Percentiles rank a stretch among this genome's conserved stretches.
Evolutionary conservation across 257 asterid species (phyloP).

Genomic region (Salvia rosmarinus): DNA sequence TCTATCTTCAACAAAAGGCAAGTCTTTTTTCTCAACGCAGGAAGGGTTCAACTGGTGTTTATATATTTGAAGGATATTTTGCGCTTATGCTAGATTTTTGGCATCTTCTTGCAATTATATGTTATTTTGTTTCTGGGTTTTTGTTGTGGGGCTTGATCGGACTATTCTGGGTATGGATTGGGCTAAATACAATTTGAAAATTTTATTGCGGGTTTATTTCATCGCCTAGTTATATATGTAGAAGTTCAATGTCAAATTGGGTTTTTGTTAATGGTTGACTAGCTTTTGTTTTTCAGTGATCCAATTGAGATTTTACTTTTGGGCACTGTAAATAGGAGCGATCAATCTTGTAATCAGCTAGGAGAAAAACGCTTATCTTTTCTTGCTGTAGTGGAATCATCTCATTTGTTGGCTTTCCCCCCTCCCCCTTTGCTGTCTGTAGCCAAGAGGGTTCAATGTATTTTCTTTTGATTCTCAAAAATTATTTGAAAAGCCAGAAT

Average conservation of each 20-base stretch:
- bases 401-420: background rate
- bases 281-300: slow-evolving; percentile 24
- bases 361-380: background rate
- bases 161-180: slow-evolving; percentile 18
- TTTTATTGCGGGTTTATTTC: slow-evolving; percentile 18
- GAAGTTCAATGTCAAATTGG: slow-evolving; percentile 1
- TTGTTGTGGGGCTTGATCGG: slow-evolving; percentile 46
- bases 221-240: background rate
- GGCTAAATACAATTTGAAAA: slow-evolving; percentile 25
- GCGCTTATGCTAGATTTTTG: too few relatives aligned
- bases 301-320: slow-evolving; percentile 15
- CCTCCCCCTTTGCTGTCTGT: background rate
- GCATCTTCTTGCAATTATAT: too few relatives aligned
- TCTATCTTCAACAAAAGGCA: slow-evolving; percentile 31
- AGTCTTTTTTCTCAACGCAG: slow-evolving; percentile 21
- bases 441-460: background rate
- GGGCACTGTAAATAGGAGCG: slow-evolving; percentile 13
- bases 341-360: slow-evolving; percentile 29
- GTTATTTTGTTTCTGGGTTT: too few relatives aligned
- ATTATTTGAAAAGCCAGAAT: background rate
- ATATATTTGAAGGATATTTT: slow-evolving; percentile 17
- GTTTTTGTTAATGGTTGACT: slow-evolving; percentile 23
- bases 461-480: slow-evolving; percentile 21
- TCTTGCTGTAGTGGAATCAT: slow-evolving; percentile 25
- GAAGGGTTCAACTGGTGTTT: slow-evolving; percentile 17